A percentile compares a stretch with the other conserved stretches of the same genome.
Evolutionary conservation across 2,329 filamentous ascomycete species (phyloP).

Genomic region (Aspergillus thermomutatus): DNA sequence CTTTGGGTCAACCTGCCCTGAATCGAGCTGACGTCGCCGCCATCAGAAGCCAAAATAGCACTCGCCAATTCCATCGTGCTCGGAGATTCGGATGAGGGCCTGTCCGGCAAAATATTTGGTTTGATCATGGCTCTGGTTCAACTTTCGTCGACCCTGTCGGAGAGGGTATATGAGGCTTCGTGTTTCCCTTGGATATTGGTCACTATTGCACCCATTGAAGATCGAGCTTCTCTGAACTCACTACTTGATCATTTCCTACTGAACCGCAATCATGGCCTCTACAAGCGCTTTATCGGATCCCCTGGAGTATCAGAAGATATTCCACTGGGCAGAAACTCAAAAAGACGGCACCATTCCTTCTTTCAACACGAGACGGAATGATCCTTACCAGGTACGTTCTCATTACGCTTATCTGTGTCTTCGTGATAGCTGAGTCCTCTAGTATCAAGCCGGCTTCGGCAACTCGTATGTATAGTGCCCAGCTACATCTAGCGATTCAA

Average conservation of each 20-base stretch:
- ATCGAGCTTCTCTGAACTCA: not conserved
- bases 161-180: slow-evolving; percentile 1
- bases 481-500: slow-evolving; percentile 17
- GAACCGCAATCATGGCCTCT: slow-evolving; percentile 22
- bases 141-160: not conserved
- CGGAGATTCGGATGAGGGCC: not conserved
- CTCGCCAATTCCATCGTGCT: not conserved
- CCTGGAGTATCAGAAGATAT: slow-evolving; percentile 50
- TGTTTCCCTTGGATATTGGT: not conserved
- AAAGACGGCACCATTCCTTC: slow-evolving; percentile 55
- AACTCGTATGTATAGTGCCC: slow-evolving; percentile 40
- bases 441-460: slow-evolving; percentile 57
- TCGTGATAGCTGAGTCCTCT: slow-evolving; percentile 8
- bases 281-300: slow-evolving; percentile 24
- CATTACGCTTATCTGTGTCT: not conserved
- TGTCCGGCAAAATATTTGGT: not conserved
- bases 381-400: slow-evolving; percentile 49
- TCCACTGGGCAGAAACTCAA: slow-evolving; percentile 61
- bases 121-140: not conserved
- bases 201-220: not conserved
- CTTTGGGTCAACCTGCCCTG: not conserved
- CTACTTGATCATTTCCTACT: not conserved
- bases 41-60: not conserved
- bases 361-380: slow-evolving; percentile 52
- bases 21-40: not conserved